Evolutionary conservation across 345 rosid genomes (phyloP), one percentile per base, ranked within the genome.

Genomic region (Populus davidiana): DNA sequence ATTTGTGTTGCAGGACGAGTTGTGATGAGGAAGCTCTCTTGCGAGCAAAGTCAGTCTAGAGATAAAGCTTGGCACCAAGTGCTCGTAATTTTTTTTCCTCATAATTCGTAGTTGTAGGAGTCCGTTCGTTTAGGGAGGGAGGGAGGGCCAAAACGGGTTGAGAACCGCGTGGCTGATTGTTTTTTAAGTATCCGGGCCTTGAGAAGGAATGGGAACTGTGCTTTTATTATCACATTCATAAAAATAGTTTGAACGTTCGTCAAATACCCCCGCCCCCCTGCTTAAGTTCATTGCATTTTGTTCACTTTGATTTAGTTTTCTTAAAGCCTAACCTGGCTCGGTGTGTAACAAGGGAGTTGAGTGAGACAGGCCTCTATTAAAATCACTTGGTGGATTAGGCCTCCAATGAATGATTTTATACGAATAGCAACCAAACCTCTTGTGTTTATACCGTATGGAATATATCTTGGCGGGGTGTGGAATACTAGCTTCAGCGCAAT

Each of bases 1-100:
- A 11, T 67, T 8, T 71, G 74, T 63, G n/a, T 8, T 71, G 74
- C 89, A 94, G 95, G 98, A 94, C 80, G 98, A 94, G 88, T 96
- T 94, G 69, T 93, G 89, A 86, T 83, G 74, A 44, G 59, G 81
- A 50, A 49, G 75, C 68, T 33, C 65, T 69, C 14, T 82, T 72
- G 43, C 43, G 35, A 31, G 75, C 13, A 31, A 65, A 65, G 17
- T 39, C 47, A 5, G 54, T 39, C 29, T 44, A 25, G 33, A 41
- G 59, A 38, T 17, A 6, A 56, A 47, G 14, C 21, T 1, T 47
- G 66, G 71, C 72, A 54, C 54, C 59, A 6, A 69, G 36, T 6
- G 54, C 56, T 38, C 36, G 65, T 38, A 39, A 69, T 54, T 29
- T 61, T 69, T 67, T 67, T 36, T 16, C 66, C 14, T 75, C 56